phyloP scores from a whole-genome alignment of 2,329 filamentous ascomycete species.

The Cladophialophora yegresii region DNA sequence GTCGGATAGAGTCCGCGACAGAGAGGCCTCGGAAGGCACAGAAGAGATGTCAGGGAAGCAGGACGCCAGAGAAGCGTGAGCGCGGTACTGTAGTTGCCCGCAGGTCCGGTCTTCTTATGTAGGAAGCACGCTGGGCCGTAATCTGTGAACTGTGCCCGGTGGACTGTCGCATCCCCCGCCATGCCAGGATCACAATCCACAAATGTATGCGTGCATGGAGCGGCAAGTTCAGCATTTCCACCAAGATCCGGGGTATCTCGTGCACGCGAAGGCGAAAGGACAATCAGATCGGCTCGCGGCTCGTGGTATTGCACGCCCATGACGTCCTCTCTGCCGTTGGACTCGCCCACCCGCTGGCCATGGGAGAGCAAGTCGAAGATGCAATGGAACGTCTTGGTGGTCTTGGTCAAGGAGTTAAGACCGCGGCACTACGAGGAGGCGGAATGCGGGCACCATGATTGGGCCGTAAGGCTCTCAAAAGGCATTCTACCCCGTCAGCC shows the following conservation, averaged over 20 bases:
- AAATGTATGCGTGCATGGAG: too few species aligned
- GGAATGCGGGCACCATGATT: not conserved
- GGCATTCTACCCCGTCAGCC: too few species aligned
- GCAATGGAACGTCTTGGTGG: constrained; percentile 6
- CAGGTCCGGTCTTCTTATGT: too few species aligned
- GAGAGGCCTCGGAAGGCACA: too few species aligned
- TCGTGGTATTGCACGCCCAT: not conserved
- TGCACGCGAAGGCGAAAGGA: not conserved
- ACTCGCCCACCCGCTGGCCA: not conserved
- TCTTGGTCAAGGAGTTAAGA: not conserved
- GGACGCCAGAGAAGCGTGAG: too few species aligned
- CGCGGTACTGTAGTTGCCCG: too few species aligned
- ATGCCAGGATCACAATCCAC: too few species aligned
- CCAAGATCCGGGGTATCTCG: not conserved
- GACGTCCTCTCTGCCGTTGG: not conserved
- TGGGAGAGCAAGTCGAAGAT: not conserved
- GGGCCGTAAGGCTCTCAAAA: not conserved
- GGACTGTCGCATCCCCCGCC: too few species aligned
- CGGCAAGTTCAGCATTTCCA: too few species aligned
- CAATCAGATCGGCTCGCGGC: not conserved
- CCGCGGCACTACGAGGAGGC: not conserved
- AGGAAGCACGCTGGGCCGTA: too few species aligned
- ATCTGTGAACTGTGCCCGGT: too few species aligned
- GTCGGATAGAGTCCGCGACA: not conserved
- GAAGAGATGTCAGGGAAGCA: too few species aligned